Evolutionary conservation across 805 yeast species (phyloP).

Genomic region (Ogataea trehaloabstinens): DNA sequence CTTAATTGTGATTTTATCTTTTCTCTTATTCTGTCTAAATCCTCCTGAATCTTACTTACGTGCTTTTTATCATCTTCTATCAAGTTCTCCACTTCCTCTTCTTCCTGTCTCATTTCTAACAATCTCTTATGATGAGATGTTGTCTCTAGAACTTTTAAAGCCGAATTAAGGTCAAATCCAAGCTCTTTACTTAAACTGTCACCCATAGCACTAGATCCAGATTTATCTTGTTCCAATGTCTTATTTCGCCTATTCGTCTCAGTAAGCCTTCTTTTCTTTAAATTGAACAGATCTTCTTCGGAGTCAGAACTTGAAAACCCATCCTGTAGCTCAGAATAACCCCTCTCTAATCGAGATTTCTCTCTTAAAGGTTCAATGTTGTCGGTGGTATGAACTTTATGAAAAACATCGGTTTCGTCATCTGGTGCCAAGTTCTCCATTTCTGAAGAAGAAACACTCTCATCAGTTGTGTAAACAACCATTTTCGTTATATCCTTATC

Average conservation of each 20-base stretch:
- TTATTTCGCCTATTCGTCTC: conserved; percentile 2
- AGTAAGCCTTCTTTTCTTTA: conserved; percentile 4
- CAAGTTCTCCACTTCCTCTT: conserved; percentile 19
- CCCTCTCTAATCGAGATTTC: too few relatives aligned
- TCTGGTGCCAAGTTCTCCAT: too few relatives aligned
- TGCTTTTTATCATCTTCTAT: conserved; percentile 11
- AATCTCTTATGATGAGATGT: conserved; percentile 13
- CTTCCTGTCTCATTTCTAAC: conserved; percentile 10
- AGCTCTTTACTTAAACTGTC: conserved; percentile 14
- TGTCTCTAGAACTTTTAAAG: conserved; percentile 9
- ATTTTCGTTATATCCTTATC: too few relatives aligned
- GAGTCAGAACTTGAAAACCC: conserved; percentile 4
- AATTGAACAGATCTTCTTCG: conserved; percentile 10
- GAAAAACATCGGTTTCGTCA: too few relatives aligned
- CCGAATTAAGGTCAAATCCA: conserved; percentile 19
- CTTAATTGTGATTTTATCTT: conserved; percentile 7
- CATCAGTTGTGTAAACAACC: too few relatives aligned
- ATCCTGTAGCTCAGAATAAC: too few relatives aligned
- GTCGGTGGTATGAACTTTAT: too few relatives aligned
- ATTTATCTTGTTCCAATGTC: neutral
- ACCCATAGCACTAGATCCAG: conserved; percentile 6
- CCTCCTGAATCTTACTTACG: conserved; percentile 4
- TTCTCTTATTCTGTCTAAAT: conserved; percentile 5
- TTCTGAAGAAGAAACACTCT: too few relatives aligned
- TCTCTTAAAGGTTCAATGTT: too few relatives aligned